Evolutionary conservation across 345 rosid species (phyloP).

Genomic region (Euclidium syriacum): DNA sequence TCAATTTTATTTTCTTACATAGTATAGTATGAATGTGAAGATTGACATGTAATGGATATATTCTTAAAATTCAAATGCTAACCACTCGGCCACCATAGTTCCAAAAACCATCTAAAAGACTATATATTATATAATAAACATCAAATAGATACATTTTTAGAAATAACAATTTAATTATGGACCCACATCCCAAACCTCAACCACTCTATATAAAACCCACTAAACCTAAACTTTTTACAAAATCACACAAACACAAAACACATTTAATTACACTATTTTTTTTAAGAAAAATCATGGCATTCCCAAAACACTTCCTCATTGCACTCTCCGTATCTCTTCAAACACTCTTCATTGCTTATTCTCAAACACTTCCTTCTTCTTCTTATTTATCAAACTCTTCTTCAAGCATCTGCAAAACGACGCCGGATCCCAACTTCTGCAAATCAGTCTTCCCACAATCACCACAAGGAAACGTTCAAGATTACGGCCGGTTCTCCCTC

Average conservation of each 20-base stretch:
- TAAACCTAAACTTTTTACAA: constrained; percentile 12
- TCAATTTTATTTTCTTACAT: too few relatives aligned
- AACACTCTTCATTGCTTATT: constrained; percentile 24
- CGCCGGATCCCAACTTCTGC: constrained; percentile 68
- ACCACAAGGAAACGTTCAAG: constrained; percentile 42
- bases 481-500: constrained; percentile 51
- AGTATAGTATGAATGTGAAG: too few relatives aligned
- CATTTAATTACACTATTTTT: neutral
- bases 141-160: too few relatives aligned
- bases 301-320: constrained; percentile 1
- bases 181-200: constrained; percentile 17
- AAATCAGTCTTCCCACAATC: constrained; percentile 49
- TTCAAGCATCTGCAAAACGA: constrained; percentile 41
- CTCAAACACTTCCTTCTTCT: constrained; percentile 25
- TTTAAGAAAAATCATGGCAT: neutral
- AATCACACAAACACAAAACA: neutral
- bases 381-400: constrained; percentile 34
- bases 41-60: too few relatives aligned
- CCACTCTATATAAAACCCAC: constrained; percentile 23
- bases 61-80: too few relatives aligned
- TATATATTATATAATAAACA: too few relatives aligned
- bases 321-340: constrained; percentile 29
- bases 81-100: too few relatives aligned
- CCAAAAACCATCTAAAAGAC: too few relatives aligned
- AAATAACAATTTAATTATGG: neutral